Percentiles rank a stretch among this genome's conserved stretches.
Evolutionary conservation across 2,329 filamentous ascomycete species (phyloP).

Genomic region (Pseudogymnoascus sp.): DNA sequence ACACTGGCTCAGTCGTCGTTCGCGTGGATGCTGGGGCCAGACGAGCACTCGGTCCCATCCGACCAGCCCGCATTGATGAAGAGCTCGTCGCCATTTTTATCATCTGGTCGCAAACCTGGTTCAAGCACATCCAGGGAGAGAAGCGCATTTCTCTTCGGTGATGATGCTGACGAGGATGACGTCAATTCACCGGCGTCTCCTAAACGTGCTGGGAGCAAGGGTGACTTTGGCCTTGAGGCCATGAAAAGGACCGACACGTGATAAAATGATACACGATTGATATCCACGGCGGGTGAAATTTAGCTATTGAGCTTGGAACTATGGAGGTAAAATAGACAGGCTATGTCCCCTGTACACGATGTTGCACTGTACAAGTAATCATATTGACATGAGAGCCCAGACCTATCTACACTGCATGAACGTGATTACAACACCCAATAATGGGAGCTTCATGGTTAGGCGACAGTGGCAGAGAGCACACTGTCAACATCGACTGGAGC

Average conservation of each 20-base stretch:
- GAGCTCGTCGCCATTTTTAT: conserved; percentile 24
- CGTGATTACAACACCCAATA: not conserved
- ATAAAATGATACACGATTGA: not conserved
- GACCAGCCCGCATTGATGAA: conserved; percentile 22
- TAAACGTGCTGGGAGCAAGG: conserved; percentile 20
- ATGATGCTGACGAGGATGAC: conserved; percentile 22
- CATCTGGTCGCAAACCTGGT: conserved; percentile 21
- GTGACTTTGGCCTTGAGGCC: conserved; percentile 25
- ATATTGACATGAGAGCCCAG: not conserved
- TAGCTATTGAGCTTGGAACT: not conserved
- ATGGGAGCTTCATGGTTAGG: not conserved
- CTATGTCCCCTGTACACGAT: not conserved
- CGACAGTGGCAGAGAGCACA: not conserved
- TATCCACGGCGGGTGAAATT: not conserved
- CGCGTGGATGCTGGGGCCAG: conserved; percentile 66
- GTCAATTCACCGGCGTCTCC: conserved; percentile 14
- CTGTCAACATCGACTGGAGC: not conserved
- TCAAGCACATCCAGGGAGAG: conserved; percentile 26
- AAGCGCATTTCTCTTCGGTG: conserved; percentile 30
- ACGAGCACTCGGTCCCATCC: conserved; percentile 18
- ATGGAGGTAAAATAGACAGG: not conserved
- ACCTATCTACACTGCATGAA: not conserved
- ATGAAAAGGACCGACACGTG: conserved; percentile 16
- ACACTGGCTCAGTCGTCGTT: conserved; percentile 68
- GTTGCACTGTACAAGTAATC: not conserved